Evolutionary conservation across 2,329 filamentous ascomycete species (phyloP), one percentile per base, ranked within the genome.

Genomic region (Aspergillus sp.): DNA sequence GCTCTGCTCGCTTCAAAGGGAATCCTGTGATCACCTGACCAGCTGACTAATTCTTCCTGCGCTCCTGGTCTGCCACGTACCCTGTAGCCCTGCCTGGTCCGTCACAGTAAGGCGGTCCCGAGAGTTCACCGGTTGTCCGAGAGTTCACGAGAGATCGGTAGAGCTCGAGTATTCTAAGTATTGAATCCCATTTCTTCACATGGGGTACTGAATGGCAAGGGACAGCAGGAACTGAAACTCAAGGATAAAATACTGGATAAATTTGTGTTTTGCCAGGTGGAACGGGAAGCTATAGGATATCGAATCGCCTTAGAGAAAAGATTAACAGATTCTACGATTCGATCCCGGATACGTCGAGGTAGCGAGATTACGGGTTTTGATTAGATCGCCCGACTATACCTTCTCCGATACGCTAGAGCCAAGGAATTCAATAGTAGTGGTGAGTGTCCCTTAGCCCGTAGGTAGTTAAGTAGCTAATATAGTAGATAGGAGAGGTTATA

Each of bases 341-440:
- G 36, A 28, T 49, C 35, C 19, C 39, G 35, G 42, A 55, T 59
- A 29, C 37, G 40, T 29, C 38, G 33, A 29, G 44, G 50, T 6
- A 46, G 51, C 13, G 13, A 58, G 39, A 51, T 61, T 17, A 61
- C 45, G 7, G 43, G 48, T 24, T 57, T 59, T 42, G 24, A 39
- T 14, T 34, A 56, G 24, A 39, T 58, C 19, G 49, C 46, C 2
- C 45, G 50, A 40, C 51, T 42, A 5, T 62, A 64, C 38, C 37
- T 28, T 15, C 51, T 63, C 13, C 48, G 47, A 44, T 61, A 63
- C 37, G 42, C 40, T 13, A 43, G 29, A 43, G 52, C 52, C 11
- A 62, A 63, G 36, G 53, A 45, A 4, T 59, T 64, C 29, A 61
- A 63, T 36, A 35, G 57, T 27, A 61, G 55, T 35, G 17, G 52